Evolutionary conservation across 805 yeast species (phyloP).

Genomic region (Starmerella potacharoeniae): DNA sequence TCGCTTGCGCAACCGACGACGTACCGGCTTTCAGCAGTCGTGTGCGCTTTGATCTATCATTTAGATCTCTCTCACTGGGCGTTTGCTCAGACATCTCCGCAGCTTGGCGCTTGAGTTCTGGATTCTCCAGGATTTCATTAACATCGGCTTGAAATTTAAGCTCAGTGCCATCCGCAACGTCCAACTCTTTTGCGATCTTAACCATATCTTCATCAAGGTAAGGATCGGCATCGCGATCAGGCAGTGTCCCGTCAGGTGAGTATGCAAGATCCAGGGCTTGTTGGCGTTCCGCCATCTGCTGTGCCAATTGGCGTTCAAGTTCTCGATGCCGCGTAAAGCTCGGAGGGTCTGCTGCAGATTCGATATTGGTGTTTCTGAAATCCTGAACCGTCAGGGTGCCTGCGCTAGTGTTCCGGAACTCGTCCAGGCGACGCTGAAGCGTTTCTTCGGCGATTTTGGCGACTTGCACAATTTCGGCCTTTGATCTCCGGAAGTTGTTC

Average conservation of each 20-base stretch:
- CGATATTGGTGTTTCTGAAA: conserved; percentile 46
- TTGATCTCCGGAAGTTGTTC: conserved; percentile 88
- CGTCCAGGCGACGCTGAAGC: conserved; percentile 77
- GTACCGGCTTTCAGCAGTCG: background rate
- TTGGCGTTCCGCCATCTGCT: conserved; percentile 4
- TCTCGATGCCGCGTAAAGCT: conserved; percentile 55
- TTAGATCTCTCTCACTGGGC: background rate
- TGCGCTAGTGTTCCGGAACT: conserved; percentile 67
- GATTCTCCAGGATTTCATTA: conserved; percentile 23
- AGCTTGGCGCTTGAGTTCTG: conserved; percentile 20
- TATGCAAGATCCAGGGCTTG: conserved; percentile 17
- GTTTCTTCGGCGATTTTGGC: conserved; percentile 95
- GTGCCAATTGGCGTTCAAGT: conserved; percentile 31
- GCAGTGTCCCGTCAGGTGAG: conserved; percentile 16
- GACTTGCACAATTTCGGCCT: conserved; percentile 85
- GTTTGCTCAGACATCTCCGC: conserved; percentile 9
- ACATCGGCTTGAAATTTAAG: conserved; percentile 24
- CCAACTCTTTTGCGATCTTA: conserved; percentile 22
- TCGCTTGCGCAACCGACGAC: background rate
- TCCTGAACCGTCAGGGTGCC: conserved; percentile 61
- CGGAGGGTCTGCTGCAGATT: conserved; percentile 60
- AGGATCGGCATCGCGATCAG: conserved; percentile 21
- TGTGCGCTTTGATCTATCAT: background rate
- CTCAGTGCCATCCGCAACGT: conserved; percentile 25
- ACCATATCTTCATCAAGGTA: conserved; percentile 20